phyloP scores from a whole-genome alignment of 2,329 filamentous ascomycete species.

The Penicillium sp. region DNA sequence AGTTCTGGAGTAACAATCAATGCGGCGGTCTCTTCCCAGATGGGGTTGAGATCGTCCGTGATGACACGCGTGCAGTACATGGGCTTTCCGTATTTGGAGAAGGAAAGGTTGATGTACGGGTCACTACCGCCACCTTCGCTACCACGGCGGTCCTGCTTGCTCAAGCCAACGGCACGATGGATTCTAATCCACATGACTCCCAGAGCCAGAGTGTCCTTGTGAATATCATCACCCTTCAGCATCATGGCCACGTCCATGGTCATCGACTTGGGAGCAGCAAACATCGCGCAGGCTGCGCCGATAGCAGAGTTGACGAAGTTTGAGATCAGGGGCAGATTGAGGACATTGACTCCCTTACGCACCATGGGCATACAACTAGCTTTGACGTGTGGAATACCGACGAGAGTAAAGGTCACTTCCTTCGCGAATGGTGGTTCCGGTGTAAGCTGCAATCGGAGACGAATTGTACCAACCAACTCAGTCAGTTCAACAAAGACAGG shows the following conservation, averaged over 20 bases:
- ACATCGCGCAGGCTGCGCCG: conserved; percentile 77
- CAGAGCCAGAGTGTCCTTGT: conserved; percentile 77
- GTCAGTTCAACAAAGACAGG: conserved; percentile 88
- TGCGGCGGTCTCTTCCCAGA: conserved; percentile 84
- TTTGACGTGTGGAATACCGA: conserved; percentile 85
- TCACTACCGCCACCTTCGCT: conserved; percentile 84
- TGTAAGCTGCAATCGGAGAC: conserved; percentile 76
- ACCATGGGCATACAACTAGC: conserved; percentile 90
- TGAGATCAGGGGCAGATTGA: conserved; percentile 87
- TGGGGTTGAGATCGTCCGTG: conserved; percentile 85
- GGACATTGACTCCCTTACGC: conserved; percentile 81
- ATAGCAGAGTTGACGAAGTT: conserved; percentile 98
- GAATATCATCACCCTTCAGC: conserved; percentile 83
- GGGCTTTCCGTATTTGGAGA: conserved; percentile 94
- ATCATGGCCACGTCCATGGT: conserved; percentile 86
- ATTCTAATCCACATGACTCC: conserved; percentile 92
- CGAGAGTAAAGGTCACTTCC: conserved; percentile 85
- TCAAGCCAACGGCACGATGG: conserved; percentile 78
- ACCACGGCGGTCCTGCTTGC: conserved; percentile 83
- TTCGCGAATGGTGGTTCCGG: conserved; percentile 91
- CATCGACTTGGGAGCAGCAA: conserved; percentile 92
- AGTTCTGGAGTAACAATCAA: conserved; percentile 82
- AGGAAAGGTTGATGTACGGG: conserved; percentile 89
- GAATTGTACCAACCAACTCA: conserved; percentile 81
- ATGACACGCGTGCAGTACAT: conserved; percentile 98